Conservation (phyloP, 768 basidiomycete species). For the Suillus ampliporus region DNA sequence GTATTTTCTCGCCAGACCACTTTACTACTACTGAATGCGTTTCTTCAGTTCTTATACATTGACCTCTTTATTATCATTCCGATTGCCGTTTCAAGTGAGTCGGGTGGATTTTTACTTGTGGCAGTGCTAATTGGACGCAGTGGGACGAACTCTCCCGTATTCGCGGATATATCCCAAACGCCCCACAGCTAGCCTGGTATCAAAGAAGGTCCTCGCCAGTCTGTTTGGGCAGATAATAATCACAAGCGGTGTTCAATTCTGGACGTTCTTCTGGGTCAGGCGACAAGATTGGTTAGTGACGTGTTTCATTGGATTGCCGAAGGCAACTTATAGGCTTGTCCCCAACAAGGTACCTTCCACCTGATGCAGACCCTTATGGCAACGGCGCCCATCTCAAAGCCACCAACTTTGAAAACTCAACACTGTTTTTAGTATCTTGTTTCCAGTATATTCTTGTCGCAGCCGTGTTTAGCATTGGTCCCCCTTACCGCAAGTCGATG, state of each 20-base stretch:
- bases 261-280: slow-evolving; percentile 91
- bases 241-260: slow-evolving; percentile 81
- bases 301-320: slow-evolving; percentile 3
- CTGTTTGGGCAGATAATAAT: slow-evolving; percentile 92
- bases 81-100: slow-evolving; percentile 92
- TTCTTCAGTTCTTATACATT: slow-evolving; percentile 87
- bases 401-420: slow-evolving; percentile 90
- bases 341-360: slow-evolving; percentile 65
- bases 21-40: slow-evolving; percentile 9
- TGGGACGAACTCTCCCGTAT: slow-evolving; percentile 94
- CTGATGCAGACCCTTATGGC: slow-evolving; percentile 47
- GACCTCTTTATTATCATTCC: slow-evolving; percentile 98
- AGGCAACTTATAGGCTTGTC: slow-evolving; percentile 31
- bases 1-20: slow-evolving; percentile 43
- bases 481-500: slow-evolving; percentile 93
- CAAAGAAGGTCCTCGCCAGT: slow-evolving; percentile 92
- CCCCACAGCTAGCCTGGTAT: slow-evolving; percentile 94
- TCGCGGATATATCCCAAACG: slow-evolving; percentile 85
- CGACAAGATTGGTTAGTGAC: slow-evolving; percentile 74
- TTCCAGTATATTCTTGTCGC: slow-evolving; percentile 99
- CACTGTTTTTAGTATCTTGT: slow-evolving; percentile 90
- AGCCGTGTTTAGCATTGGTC: slow-evolving; percentile 97
- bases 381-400: slow-evolving; percentile 78
- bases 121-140: slow-evolving; percentile 46
- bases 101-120: slow-evolving; percentile 4